Base-by-base conservation (phyloP, 208 protist species). In the Crithidia acanthocephali region DNA sequence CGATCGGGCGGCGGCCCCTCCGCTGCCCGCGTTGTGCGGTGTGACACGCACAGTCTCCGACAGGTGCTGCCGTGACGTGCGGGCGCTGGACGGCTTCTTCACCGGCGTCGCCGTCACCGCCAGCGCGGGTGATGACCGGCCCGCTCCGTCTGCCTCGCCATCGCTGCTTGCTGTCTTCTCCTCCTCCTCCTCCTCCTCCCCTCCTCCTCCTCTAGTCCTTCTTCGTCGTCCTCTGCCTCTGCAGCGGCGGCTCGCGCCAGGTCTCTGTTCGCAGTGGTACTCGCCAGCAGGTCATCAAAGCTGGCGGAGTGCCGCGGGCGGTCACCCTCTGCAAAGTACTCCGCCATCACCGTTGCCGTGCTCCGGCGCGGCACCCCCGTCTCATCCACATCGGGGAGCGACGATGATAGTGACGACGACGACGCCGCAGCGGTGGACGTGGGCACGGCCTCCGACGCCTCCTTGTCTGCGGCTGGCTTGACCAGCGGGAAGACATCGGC, bases 401-500 rank as follows among this genome's bases (percentile, higher is more conserved):
- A n/a, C n/a, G n/a, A n/a, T n/a, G n/a, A n/a, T n/a, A n/a, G n/a
- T n/a, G n/a, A n/a, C n/a, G n/a, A n/a, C n/a, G n/a, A 1, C 33
- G 61, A 2, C 42, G 45, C 32, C 30, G 37, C 2, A 10, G 27
- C 40, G 30, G 28, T 42, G n/a, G 37, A 25, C 23, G 18, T 27
- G 20, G 3, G 15, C 45, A 22, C 8, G 5, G 45, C 45, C 4
- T 22, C 45, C 45, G 6, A 10, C 11, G 15, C 8, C 45, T 6
- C 50, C 5, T 55, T 18, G 8, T 55, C 25, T 25, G 59, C n/a
- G 32, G 30, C 11, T 27, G 61, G 61, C 20, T 66, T 53, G 10
- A 61, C 20, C 35, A 90, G 61, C 20, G 88, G 88, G 50, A 91
- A 88, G 0, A 79, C 75, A 0, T 77, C 76, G 27, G 79, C 48